These are phyloP conservation scores for Trichomonas vaginalis DNA, from an alignment of 208 protist species.

Conservation along the genomic window DNA sequence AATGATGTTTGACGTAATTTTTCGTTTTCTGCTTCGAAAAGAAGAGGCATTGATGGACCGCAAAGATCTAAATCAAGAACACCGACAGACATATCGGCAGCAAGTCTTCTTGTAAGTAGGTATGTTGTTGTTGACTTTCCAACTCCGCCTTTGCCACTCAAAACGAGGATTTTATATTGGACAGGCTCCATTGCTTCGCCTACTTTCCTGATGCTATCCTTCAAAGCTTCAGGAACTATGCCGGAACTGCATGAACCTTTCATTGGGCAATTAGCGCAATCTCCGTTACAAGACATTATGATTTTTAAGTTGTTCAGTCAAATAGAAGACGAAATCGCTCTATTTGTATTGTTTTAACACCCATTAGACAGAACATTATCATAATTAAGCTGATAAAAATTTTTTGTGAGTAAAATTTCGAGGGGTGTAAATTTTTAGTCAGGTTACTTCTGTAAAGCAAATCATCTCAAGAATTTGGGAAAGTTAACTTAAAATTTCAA, in stretches of 20 bases:
- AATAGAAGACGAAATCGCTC: no score
- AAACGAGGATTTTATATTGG: conserved; percentile 84
- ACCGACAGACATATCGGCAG: conserved; percentile 55
- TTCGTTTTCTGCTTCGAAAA: conserved; percentile 73
- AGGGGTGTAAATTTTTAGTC: no score
- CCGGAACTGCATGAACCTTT: not conserved
- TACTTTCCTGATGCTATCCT: not conserved
- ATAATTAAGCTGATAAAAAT: no score
- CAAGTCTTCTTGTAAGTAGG: conserved; percentile 58
- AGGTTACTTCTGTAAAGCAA: no score
- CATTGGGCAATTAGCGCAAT: not conserved
- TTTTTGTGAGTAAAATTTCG: no score
- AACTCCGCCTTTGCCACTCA: conserved; percentile 93
- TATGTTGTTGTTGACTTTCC: conserved; percentile 90
- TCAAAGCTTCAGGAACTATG: not conserved
- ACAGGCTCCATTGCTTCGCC: conserved; percentile 50
- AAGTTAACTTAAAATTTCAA: no score
- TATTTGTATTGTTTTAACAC: no score
- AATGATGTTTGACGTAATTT: conserved; percentile 57
- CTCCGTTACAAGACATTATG: not conserved
- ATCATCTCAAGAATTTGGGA: no score
- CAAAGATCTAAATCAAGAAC: conserved; percentile 98
- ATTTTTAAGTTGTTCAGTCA: no score
- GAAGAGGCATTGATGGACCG: conserved; percentile 80
- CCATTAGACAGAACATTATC: no score